Base-by-base conservation (phyloP, 2,329 filamentous ascomycete genomes). In the Claviceps pazoutovae region DNA sequence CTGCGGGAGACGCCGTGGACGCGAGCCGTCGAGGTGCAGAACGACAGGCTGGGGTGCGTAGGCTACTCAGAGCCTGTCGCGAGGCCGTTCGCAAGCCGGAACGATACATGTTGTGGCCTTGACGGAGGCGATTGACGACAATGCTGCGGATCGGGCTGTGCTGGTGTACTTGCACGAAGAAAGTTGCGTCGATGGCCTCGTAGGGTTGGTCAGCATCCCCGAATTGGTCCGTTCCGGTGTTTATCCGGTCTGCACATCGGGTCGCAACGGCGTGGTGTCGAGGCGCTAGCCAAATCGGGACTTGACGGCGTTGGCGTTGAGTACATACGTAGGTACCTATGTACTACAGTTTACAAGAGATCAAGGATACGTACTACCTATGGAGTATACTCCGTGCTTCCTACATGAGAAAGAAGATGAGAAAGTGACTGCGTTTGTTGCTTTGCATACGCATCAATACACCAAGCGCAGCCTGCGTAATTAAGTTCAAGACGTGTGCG, bases 1-100 rank as follows among this genome's bases (percentile, higher is more conserved):
- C 72, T 57, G 80, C 74, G 3, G 84, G 66, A 13, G 64, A 54
- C 6, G 44, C 16, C 9, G 70, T 79, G 52, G 75, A 79, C 56
- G 74, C 69, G 56, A 78, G 74, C 57, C 78, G 73, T 56, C 75
- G 70, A 46, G 71, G 67, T 38, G 65, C 66, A 46, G 67, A 61
- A 51, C 66, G 62, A 57, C 70, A 51, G n/a, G 61, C 58, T 14
- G 67, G 62, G 47, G 68, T 63, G 60, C 73, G 69, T 54, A 73
- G 58, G 53, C 66, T 63, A 59, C 67, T 66, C 58, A 70, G 61
- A 54, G 71, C 67, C 56, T 73, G 64, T 60, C 65, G 68, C 51
- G 74, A 69, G 56, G 73, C 66, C 49, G 74, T 68, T 59, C 75
- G 69, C 59, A 76, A 59, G 49, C 74, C 70, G 58, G 72, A 64